These are phyloP conservation scores for Dictyostelium brefeldianum DNA, from an alignment of 78 protist species.

Conservation along the genomic window DNA sequence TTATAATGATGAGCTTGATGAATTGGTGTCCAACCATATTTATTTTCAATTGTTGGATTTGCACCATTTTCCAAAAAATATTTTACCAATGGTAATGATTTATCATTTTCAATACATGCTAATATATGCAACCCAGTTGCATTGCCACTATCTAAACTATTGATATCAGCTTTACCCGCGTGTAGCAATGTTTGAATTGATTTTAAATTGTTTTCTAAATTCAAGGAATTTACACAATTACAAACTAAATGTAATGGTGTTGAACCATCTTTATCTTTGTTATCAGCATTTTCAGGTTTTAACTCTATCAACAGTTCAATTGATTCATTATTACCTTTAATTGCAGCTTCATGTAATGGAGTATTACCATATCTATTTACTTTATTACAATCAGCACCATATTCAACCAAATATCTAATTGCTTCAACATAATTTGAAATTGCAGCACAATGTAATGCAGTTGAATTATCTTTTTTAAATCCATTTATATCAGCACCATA, in stretches of 20 bases:
- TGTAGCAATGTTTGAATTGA: background rate
- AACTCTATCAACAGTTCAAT: background rate
- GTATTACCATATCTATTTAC: conserved; percentile 51
- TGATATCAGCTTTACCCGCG: conserved; percentile 34
- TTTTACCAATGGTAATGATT: background rate
- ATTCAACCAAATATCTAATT: background rate
- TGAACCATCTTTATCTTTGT: conserved; percentile 56
- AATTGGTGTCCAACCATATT: conserved; percentile 72
- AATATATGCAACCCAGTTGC: conserved; percentile 63
- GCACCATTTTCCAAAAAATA: conserved; percentile 51
- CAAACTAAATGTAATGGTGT: conserved; percentile 68
- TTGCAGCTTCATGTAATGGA: conserved; percentile 78
- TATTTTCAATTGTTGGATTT: conserved; percentile 69
- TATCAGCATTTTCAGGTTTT: background rate
- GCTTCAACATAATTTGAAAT: background rate
- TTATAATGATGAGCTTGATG: conserved; percentile 27
- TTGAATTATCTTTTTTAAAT: conserved; percentile 56
- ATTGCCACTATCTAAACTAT: conserved; percentile 33
- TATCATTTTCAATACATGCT: conserved; percentile 21
- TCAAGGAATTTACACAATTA: conserved; percentile 9
- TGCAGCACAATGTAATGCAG: conserved; percentile 57
- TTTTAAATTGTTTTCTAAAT: background rate
- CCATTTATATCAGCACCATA: conserved; percentile 55
- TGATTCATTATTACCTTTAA: conserved; percentile 19
- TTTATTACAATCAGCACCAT: background rate